A percentile compares a stretch with the other conserved stretches of the same genome.
phyloP scores from a whole-genome alignment of 139 green algal genomes.

The Micractinium conductrix region DNA sequence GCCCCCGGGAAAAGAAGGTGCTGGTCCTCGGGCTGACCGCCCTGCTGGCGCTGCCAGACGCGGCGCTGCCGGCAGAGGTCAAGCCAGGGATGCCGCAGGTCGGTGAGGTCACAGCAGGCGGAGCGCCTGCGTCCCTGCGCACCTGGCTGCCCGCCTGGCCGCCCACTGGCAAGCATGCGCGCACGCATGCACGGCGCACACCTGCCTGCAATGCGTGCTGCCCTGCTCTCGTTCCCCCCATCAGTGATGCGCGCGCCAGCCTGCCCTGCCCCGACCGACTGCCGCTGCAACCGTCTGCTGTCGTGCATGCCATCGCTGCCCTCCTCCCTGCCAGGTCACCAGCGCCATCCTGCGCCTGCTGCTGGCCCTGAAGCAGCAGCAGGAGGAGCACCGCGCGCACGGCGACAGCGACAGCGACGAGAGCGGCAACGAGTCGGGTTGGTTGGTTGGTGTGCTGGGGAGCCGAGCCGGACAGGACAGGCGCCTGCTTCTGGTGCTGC shows the following conservation, averaged over 20 bases:
- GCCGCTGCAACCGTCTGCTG: neutral
- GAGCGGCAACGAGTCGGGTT: slow-evolving; percentile 42
- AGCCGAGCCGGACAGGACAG: too few relatives aligned
- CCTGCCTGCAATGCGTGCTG: too few relatives aligned
- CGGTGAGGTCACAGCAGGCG: too few relatives aligned
- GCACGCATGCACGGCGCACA: too few relatives aligned
- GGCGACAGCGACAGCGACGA: slow-evolving; percentile 27
- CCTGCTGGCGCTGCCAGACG: slow-evolving; percentile 63
- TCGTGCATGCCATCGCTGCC: neutral
- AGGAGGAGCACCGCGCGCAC: slow-evolving; percentile 32
- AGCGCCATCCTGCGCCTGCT: slow-evolving; percentile 54
- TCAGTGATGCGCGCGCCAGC: neutral
- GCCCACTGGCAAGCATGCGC: too few relatives aligned
- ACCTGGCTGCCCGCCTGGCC: too few relatives aligned
- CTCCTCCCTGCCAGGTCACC: slow-evolving; percentile 29
- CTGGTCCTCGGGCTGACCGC: slow-evolving; percentile 71
- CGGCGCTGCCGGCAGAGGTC: slow-evolving; percentile 68
- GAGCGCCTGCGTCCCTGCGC: too few relatives aligned
- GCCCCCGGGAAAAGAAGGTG: slow-evolving; percentile 84
- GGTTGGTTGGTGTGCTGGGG: neutral
- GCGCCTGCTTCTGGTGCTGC: neutral
- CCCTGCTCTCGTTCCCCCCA: neutral
- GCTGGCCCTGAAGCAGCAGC: slow-evolving; percentile 49
- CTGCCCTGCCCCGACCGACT: neutral
- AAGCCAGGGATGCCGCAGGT: slow-evolving; percentile 49